Evolutionary conservation across 306 rosid genomes (phyloP), one percentile per base, ranked within the genome.

Genomic region (Medicago arabica): DNA sequence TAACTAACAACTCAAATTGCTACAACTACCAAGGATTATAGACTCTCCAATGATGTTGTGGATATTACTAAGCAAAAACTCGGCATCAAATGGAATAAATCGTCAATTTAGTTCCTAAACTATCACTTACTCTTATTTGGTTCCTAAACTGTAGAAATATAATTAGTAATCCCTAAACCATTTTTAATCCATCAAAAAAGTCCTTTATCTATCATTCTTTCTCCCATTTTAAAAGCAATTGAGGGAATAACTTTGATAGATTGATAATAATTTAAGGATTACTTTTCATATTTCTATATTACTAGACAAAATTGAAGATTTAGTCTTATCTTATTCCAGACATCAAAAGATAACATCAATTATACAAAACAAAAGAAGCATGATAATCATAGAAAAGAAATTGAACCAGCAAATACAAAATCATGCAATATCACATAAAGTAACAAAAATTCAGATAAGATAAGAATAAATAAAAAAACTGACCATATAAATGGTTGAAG

Each of bases 401-500:
- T 10, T 8, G 49, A 69, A 25, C 15, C 50, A 69, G 14, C 12
- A 63, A 47, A 13, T 47, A 66, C 9, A 44, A 14, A 74, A 71
- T 39, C 16, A 78, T 16, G 38, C 39, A 69, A 4, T 16, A 64
- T 9, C 38, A 61, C 9, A 15, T 12, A 47, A 54, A 75, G n/a
- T 13, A 57, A 65, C 14, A 38, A 10, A 75, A 19, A 74, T 2
- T 40, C 0, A 65, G 23, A 64, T 6, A 38, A 7, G 59, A 68
- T 16, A 6, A 71, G 19, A 66, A 73, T 7, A 58, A 67, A 17
- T 12, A n/a, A 2, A n/a, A 2, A 81, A 50, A 86, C 94, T 58
- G n/a, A 94, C 99, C 99, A 60, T 96, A 96, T 82, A 96, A 87
- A 79, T 96, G 98, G 88, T 96, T 96, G 86, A 92, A 96, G 75